These are phyloP conservation scores for Termitomyces sp. DNA, from an alignment of 768 basidiomycete species.

Conservation along the genomic window DNA sequence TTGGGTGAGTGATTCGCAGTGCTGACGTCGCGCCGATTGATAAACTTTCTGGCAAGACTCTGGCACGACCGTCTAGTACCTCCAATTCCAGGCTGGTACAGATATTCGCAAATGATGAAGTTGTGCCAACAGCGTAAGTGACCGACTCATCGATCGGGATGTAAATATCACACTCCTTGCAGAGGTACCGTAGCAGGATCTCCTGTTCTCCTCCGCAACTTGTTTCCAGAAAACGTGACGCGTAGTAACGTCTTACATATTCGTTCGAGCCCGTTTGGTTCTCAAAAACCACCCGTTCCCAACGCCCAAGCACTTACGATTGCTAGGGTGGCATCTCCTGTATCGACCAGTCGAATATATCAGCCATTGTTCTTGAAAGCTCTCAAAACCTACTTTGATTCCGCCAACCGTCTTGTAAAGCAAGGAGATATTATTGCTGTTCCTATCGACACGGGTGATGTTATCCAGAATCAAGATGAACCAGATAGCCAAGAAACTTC, in stretches of 20 bases:
- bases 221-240: slow-evolving; percentile 28
- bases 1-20: slow-evolving; percentile 51
- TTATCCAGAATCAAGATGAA: slow-evolving; percentile 15
- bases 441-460: slow-evolving; percentile 50
- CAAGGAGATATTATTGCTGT: slow-evolving; percentile 73
- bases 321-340: slow-evolving; percentile 76
- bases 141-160: neutral
- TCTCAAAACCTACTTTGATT: slow-evolving; percentile 61
- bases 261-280: slow-evolving; percentile 58
- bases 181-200: slow-evolving; percentile 42
- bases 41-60: slow-evolving; percentile 37
- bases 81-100: slow-evolving; percentile 50
- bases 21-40: neutral
- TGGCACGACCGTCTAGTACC: slow-evolving; percentile 37
- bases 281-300: slow-evolving; percentile 57
- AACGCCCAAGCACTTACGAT: slow-evolving; percentile 67
- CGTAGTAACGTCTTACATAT: slow-evolving; percentile 30
- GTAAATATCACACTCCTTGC: neutral
- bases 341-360: slow-evolving; percentile 60
- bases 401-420: slow-evolving; percentile 55
- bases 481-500: slow-evolving; percentile 21
- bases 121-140: slow-evolving; percentile 34
- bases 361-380: slow-evolving; percentile 59
- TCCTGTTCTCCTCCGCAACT: slow-evolving; percentile 54
- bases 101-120: slow-evolving; percentile 48